Base-by-base conservation (phyloP, 805 yeast genomes). In the Yarrowia osloensis region DNA sequence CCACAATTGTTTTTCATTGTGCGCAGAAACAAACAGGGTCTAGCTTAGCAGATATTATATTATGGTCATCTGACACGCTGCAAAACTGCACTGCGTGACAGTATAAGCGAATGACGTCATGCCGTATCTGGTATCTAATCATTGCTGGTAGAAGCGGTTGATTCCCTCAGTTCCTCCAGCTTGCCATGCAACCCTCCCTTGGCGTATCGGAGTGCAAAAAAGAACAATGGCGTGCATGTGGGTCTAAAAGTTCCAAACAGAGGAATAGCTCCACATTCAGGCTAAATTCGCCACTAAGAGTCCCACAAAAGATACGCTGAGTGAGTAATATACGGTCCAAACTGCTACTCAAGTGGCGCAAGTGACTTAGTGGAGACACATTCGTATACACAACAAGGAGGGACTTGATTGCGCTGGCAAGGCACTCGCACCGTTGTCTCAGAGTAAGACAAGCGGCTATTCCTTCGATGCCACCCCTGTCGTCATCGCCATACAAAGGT, bases 31-130 rank as follows among this genome's bases (percentile, higher is more conserved):
- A 1, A 24, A 44, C 29, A 22, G 52, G 52, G 33, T 46, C 52
- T 46, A 46, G 33, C n/a, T 46, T 46, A 46, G 52, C 33, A 8
- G 6, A 9, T 29, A 49, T 21, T 19, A 29, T 49, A 19, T 49
- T 49, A 31, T 49, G 55, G 55, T 49, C 55, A 49, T 29, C 39
- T 29, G 55, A 49, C 37, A n/a, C 7, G 26, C 26, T 49, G n/a
- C 19, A 4, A 7, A n/a, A 19, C 37, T 47, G 24, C 24, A 6
- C 17, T 15, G 11, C 24, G 17, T 4, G 29, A 22, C 9, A 26
- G 26, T 26, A 5, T 9, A 17, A 17, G 7, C 31, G 13, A 17
- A 24, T 44, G 47, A 42, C 49, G 29, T 42, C 44, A 39, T 19
- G 42, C 17, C 4, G 3, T 33, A n/a, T 33, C 31, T 8, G 31